Evolutionary conservation across 768 basidiomycete genomes (phyloP).

Genomic region (Xanthoconium stramineum): DNA sequence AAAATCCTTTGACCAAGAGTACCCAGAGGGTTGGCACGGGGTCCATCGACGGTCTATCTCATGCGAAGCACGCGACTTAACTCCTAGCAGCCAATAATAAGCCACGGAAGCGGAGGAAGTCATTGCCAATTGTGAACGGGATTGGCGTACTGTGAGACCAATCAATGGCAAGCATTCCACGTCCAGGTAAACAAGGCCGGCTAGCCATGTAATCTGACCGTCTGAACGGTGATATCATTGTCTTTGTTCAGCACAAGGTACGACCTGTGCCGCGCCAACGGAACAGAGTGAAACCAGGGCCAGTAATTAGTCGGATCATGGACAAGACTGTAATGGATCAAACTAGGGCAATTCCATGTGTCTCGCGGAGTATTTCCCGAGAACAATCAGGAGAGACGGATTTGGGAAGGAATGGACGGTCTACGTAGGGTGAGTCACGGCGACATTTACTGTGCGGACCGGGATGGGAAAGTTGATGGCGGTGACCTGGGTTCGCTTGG

Average conservation of each 20-base stretch:
- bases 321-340: background rate
- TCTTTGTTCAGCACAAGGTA: too few species aligned
- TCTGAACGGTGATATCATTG: background rate
- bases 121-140: conserved; percentile 15
- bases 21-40: conserved; percentile 6
- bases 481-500: conserved; percentile 9
- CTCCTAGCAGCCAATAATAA: conserved; percentile 16
- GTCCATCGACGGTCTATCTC: conserved; percentile 9
- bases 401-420: conserved; percentile 1
- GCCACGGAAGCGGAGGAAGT: conserved; percentile 17
- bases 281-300: conserved; percentile 19
- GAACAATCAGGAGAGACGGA: conserved; percentile 2
- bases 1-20: conserved; percentile 15
- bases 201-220: background rate
- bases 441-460: conserved; percentile 6
- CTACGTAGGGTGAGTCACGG: conserved; percentile 20
- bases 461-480: too few species aligned
- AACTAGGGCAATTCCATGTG: background rate
- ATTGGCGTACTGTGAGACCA: conserved; percentile 27
- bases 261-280: background rate
- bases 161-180: conserved; percentile 5
- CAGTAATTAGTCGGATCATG: background rate
- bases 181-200: conserved; percentile 1
- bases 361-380: conserved; percentile 1
- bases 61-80: conserved; percentile 19